Percentiles rank a stretch among this genome's conserved stretches.
These are phyloP conservation scores for Termitomyces eurrhizus DNA, from an alignment of 768 basidiomycete genomes.

Conservation along the genomic window DNA sequence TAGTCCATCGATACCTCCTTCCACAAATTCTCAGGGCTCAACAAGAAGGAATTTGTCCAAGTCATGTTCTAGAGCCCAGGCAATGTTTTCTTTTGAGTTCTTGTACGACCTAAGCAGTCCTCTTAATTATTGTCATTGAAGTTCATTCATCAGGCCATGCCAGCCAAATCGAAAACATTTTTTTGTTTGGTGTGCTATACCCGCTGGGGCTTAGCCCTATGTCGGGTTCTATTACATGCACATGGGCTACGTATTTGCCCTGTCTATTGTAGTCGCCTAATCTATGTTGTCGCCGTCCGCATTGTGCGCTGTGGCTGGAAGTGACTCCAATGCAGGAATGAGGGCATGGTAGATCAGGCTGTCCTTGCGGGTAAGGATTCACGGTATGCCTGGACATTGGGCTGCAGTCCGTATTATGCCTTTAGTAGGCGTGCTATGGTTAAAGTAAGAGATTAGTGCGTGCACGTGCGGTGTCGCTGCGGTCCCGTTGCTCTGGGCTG, in stretches of 20 bases:
- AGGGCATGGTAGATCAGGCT: no score
- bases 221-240: no score
- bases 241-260: no score
- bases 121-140: neutral
- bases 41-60: no score
- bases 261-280: neutral
- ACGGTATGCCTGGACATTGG: neutral
- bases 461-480: no score
- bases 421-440: neutral
- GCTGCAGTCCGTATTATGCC: neutral
- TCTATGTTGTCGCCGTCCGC: neutral
- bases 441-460: neutral
- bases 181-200: no score
- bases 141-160: neutral
- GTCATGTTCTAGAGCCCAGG: neutral
- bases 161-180: neutral
- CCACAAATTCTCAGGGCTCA: neutral
- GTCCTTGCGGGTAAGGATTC: no score
- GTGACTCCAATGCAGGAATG: no score
- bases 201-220: no score
- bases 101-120: neutral
- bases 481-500: no score
- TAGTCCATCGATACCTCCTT: neutral
- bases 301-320: neutral
- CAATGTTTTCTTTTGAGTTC: neutral